These are phyloP conservation scores for Fusarium globosum DNA, from an alignment of 2,329 filamentous ascomycete genomes.

Conservation along the genomic window DNA sequence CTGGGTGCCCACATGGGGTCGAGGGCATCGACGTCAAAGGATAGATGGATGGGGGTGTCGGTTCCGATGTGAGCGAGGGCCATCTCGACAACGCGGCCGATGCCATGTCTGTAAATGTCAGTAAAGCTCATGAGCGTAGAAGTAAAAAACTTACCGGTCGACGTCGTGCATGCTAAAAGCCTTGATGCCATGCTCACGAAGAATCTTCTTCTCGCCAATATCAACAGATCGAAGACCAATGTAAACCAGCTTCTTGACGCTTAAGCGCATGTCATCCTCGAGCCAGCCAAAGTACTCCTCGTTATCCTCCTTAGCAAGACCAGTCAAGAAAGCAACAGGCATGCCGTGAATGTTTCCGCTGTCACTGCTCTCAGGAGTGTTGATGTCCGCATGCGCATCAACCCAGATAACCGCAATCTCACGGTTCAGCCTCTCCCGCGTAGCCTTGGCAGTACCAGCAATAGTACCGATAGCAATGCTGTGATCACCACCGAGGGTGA, in stretches of 20 bases:
- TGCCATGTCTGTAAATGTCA: conserved; percentile 74
- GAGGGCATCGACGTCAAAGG: conserved; percentile 95
- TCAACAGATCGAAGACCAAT: conserved; percentile 96
- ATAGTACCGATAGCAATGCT: conserved; percentile 96
- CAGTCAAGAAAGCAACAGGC: conserved; percentile 92
- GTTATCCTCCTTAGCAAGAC: conserved; percentile 79
- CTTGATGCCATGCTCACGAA: conserved; percentile 89
- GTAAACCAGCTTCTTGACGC: conserved; percentile 89
- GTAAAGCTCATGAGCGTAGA: background rate
- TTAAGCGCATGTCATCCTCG: conserved; percentile 74
- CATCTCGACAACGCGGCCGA: conserved; percentile 97
- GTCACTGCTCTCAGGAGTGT: conserved; percentile 88
- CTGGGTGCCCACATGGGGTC: conserved; percentile 97
- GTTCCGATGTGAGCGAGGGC: conserved; percentile 94
- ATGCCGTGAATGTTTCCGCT: conserved; percentile 98
- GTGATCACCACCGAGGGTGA: conserved; percentile 96
- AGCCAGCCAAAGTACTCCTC: conserved; percentile 93
- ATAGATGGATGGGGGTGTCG: conserved; percentile 96
- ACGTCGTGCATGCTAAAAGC: conserved; percentile 99
- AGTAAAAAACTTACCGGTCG: conserved; percentile 71
- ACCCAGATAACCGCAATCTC: conserved; percentile 99
- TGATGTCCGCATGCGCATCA: conserved; percentile 97
- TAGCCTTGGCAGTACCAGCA: conserved; percentile 85
- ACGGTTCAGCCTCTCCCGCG: conserved; percentile 80
- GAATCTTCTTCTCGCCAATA: conserved; percentile 89